phyloP scores from a whole-genome alignment of 257 asterid genomes.

The Handroanthus guayacan region DNA sequence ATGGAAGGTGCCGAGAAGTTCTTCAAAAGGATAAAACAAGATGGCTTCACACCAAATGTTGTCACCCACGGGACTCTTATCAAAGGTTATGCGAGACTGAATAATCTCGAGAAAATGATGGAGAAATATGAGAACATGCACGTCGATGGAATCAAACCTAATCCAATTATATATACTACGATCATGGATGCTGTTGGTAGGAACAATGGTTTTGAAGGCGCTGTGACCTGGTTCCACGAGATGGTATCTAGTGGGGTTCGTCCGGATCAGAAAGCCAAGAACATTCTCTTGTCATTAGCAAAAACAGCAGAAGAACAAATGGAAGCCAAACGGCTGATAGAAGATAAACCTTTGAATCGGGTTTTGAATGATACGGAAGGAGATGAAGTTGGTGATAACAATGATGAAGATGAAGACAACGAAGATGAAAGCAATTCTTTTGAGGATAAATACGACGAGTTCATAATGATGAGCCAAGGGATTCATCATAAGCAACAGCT shows the following conservation, averaged over 20 bases:
- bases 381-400: conserved; percentile 30
- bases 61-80: conserved; percentile 81
- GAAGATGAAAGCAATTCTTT: conserved; percentile 23
- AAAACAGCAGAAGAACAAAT: conserved; percentile 74
- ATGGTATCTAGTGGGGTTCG: conserved; percentile 66
- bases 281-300: conserved; percentile 82
- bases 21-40: conserved; percentile 78
- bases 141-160: conserved; percentile 63
- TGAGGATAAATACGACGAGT: conserved; percentile 38
- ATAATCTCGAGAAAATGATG: conserved; percentile 84
- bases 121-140: conserved; percentile 82
- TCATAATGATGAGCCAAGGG: conserved; percentile 28
- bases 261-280: conserved; percentile 92
- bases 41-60: conserved; percentile 74
- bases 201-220: conserved; percentile 78
- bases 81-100: conserved; percentile 79
- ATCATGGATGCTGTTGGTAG: conserved; percentile 95
- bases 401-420: conserved; percentile 30
- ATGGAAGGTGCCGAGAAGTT: conserved; percentile 96
- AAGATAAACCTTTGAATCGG: conserved; percentile 32
- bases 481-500: conserved; percentile 25
- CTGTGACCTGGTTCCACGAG: conserved; percentile 83
- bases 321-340: conserved; percentile 73
- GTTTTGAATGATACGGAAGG: conserved; percentile 24
- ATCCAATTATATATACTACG: conserved; percentile 73